phyloP scores from a whole-genome alignment of 108 stramenopile genomes.

The Fragilariopsis cylindrus region DNA sequence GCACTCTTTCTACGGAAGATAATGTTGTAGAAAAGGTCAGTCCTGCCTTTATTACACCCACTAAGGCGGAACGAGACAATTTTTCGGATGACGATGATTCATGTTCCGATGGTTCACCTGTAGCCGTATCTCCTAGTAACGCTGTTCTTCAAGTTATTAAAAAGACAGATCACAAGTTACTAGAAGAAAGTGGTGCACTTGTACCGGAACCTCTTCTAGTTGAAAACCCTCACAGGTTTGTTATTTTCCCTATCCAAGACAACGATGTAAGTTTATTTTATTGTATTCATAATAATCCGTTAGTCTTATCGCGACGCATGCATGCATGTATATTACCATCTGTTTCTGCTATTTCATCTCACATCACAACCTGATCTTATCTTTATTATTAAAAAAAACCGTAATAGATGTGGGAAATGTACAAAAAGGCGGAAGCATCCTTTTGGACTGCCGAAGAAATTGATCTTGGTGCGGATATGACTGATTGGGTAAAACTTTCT shows the following conservation, averaged over 20 bases:
- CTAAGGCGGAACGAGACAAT: not conserved
- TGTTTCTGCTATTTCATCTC: not conserved
- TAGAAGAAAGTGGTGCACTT: constrained; percentile 59
- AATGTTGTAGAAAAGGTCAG: not conserved
- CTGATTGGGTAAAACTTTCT: constrained; percentile 88
- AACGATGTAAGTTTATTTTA: constrained; percentile 72
- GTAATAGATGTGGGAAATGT: constrained; percentile 88
- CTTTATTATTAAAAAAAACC: not conserved
- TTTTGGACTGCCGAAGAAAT: constrained; percentile 99
- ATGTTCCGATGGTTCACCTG: constrained; percentile 18
- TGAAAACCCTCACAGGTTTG: constrained; percentile 93
- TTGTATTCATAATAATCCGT: not conserved
- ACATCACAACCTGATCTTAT: not conserved
- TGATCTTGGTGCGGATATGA: constrained; percentile 88
- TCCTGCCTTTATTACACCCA: constrained; percentile 22
- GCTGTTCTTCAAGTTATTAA: not conserved
- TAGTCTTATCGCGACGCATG: not conserved
- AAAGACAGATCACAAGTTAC: constrained; percentile 70
- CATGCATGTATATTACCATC: not conserved
- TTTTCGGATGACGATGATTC: not conserved
- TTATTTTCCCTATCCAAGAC: constrained; percentile 99
- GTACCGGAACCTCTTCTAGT: constrained; percentile 66
- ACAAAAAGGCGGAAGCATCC: constrained; percentile 96
- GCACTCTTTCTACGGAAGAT: constrained; percentile 26
- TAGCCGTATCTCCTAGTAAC: constrained; percentile 7